Conservation (phyloP, 2,329 filamentous ascomycete genomes). For the Ophiobolus disseminans region DNA sequence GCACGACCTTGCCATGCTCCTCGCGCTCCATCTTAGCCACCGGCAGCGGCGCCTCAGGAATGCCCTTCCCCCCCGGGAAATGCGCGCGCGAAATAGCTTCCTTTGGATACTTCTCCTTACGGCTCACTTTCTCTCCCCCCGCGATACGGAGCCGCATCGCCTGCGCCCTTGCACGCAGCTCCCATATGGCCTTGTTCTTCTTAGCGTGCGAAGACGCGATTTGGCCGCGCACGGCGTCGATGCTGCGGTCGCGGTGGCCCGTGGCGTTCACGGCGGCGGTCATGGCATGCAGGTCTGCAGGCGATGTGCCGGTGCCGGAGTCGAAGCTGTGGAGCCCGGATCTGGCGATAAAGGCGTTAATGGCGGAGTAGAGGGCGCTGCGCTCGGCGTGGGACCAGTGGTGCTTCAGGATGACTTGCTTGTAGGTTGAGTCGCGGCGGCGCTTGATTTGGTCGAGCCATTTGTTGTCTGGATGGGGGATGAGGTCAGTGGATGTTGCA, state of each 20-base stretch:
- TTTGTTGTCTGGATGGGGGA: too few relatives aligned
- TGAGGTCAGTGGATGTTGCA: too few relatives aligned
- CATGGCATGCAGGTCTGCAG: conserved; percentile 7
- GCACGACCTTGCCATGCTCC: background rate
- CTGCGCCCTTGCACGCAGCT: background rate
- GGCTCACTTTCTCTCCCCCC: conserved; percentile 1
- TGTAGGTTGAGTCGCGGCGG: conserved; percentile 10
- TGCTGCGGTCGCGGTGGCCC: background rate
- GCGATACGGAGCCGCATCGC: background rate
- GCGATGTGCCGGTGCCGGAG: conserved; percentile 2
- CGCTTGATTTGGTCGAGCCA: too few relatives aligned
- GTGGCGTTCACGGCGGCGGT: conserved; percentile 7
- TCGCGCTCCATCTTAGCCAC: too few relatives aligned
- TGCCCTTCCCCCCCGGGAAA: background rate
- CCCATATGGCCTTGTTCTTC: conserved; percentile 15
- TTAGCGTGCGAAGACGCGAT: conserved; percentile 13
- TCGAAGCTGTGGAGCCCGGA: conserved; percentile 11
- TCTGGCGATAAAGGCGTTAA: conserved; percentile 13
- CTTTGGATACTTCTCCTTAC: conserved; percentile 3
- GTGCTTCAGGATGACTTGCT: conserved; percentile 1
- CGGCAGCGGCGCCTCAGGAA: background rate
- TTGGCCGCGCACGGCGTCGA: conserved; percentile 17
- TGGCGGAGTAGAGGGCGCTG: conserved; percentile 4
- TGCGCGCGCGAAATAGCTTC: conserved; percentile 1
- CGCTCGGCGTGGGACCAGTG: conserved; percentile 16